A percentile compares a stretch with the other conserved stretches of the same genome.
Conservation (phyloP, 345 rosid genomes). For the Dipteronia dyeriana region DNA sequence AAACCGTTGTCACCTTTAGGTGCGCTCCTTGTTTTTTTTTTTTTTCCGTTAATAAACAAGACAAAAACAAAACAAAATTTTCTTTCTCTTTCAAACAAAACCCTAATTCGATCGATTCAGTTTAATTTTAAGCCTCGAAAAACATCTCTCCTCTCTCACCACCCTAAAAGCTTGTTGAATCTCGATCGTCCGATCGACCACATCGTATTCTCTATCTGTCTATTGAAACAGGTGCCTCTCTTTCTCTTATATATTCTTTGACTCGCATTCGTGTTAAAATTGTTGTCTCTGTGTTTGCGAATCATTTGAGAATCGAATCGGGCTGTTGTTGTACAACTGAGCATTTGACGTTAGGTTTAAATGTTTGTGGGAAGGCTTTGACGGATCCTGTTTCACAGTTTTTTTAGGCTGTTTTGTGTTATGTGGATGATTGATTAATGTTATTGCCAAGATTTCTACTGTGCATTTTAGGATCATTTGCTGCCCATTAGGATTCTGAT, state of each 20-base stretch:
- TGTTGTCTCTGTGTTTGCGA: background rate
- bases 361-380: no score
- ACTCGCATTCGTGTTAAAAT: background rate
- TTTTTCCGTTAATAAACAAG: no score
- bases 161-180: slow-evolving; percentile 12
- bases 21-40: no score
- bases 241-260: background rate
- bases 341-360: no score
- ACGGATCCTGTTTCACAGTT: no score
- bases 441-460: no score
- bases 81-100: slow-evolving; percentile 31
- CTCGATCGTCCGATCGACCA: slow-evolving; percentile 23
- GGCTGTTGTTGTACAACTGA: no score
- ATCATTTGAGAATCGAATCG: background rate
- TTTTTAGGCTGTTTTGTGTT: no score
- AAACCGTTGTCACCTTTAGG: no score
- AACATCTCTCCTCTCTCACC: slow-evolving; percentile 14
- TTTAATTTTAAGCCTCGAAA: slow-evolving; percentile 43
- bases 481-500: no score
- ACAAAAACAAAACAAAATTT: background rate
- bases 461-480: no score
- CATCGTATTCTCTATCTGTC: background rate
- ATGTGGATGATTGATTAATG: no score
- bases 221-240: background rate
- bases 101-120: slow-evolving; percentile 50